Conservation (phyloP, 495 filamentous ascomycete species). For the Aspergillus kassunensis region DNA sequence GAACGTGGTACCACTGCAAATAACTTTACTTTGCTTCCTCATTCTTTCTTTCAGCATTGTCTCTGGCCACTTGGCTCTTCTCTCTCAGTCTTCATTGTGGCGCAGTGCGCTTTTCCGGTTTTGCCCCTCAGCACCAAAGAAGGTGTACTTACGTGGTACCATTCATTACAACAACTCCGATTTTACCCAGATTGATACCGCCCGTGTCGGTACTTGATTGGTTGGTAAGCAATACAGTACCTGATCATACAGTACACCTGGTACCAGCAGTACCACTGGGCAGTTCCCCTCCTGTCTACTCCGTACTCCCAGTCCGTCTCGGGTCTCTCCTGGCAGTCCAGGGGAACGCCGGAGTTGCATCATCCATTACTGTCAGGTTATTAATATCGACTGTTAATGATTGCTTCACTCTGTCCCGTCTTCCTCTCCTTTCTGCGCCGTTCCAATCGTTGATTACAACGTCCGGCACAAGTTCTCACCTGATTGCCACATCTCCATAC, state of each 20-base stretch:
- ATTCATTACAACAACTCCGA: not conserved
- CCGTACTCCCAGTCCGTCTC: too few relatives aligned
- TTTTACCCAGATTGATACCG: not conserved
- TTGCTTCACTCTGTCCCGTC: not conserved
- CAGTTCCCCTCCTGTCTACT: too few relatives aligned
- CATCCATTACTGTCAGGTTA: not conserved
- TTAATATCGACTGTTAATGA: conserved; percentile 2
- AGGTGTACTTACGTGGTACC: not conserved
- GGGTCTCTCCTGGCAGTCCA: not conserved
- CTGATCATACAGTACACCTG: not conserved
- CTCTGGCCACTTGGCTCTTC: not conserved
- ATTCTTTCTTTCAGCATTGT: not conserved
- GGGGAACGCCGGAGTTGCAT: conserved; percentile 9
- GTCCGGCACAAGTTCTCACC: not conserved
- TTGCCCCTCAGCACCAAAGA: conserved; percentile 7
- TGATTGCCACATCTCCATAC: conserved; percentile 11
- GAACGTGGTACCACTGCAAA: conserved; percentile 9
- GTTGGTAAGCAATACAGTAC: not conserved
- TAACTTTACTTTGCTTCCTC: too few relatives aligned
- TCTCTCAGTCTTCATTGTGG: conserved; percentile 1
- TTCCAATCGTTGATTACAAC: not conserved
- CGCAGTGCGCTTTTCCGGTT: not conserved
- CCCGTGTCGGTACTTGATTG: not conserved
- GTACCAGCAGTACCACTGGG: not conserved
- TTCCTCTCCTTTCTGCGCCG: not conserved